Conservation (phyloP, 768 basidiomycete species). For the Cystofilobasidium bisporidii region DNA sequence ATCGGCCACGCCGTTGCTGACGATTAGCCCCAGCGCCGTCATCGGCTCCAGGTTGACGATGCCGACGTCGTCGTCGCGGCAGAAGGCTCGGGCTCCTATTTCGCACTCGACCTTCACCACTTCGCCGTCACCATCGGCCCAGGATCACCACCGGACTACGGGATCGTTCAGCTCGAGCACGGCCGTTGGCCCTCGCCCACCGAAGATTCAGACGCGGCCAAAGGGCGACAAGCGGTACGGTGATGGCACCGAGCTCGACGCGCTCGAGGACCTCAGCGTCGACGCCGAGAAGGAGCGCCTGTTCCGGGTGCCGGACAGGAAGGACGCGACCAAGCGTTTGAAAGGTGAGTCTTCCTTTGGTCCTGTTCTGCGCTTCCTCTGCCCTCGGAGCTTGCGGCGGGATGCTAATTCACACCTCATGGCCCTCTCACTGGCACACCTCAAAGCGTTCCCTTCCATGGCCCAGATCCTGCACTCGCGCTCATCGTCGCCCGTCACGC, state of each 20-base stretch:
- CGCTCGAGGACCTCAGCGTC: conserved; percentile 74
- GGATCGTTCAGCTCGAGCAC: not conserved
- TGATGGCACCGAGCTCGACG: conserved; percentile 75
- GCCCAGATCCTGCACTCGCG: not conserved
- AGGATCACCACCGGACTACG: not conserved
- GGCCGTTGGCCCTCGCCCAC: not conserved
- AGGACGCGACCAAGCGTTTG: not conserved
- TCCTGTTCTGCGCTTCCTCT: too few species aligned
- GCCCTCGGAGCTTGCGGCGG: too few species aligned
- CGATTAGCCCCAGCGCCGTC: conserved; percentile 1
- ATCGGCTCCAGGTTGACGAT: conserved; percentile 21
- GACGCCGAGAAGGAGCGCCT: conserved; percentile 62
- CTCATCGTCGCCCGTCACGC: not conserved
- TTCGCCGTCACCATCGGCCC: not conserved
- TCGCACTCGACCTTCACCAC: conserved; percentile 2
- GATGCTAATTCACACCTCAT: not conserved
- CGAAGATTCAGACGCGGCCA: conserved; percentile 29
- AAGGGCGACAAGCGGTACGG: conserved; percentile 35
- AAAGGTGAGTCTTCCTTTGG: not conserved
- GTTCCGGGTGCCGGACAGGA: conserved; percentile 8
- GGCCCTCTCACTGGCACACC: not conserved
- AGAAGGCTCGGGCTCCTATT: conserved; percentile 13
- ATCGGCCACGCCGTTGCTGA: conserved; percentile 11
- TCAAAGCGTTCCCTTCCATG: not conserved
- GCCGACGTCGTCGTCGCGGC: conserved; percentile 21